Base-by-base conservation (phyloP, 371 early-diverging fungal genomes). In the Chytridiales sp. region DNA sequence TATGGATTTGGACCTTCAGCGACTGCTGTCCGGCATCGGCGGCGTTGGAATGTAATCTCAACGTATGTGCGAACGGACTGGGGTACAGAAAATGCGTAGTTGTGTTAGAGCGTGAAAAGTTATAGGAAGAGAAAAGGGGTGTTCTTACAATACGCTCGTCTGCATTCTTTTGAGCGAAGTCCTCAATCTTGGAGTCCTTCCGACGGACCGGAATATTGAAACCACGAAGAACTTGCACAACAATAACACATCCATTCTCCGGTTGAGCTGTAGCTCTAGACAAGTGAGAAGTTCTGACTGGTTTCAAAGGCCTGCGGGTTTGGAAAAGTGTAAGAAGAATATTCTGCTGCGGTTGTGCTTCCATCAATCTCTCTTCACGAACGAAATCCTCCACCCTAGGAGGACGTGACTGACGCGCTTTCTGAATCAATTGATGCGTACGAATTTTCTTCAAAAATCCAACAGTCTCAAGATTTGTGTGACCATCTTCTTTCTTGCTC, bases 401-500 rank as follows among this genome's bases (percentile, higher is more conserved):
- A 8, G 80, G 74, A 26, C 72, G 64, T 15, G 62, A 43, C 27
- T 63, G 61, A 15, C 62, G 39, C 1, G 73, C 65, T 40, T 66
- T 56, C 34, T 66, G 68, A 21, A 80, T 61, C 3, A 78, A 53
- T 35, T 76, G 76, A 47, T 74, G 65, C 32, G 59, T 72, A 36
- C 78, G 70, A n/a, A 78, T 61, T 11, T 75, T 72, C 32, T 75
- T 76, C 21, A 80, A 51, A 54, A 79, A 74, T 5, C 68, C 51
- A 2, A 56, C 26, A 26, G 52, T 55, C 19, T 53, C 44, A n/a
- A 57, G 11, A 24, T 34, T 27, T 17, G 36, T 26, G 17, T 21
- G n/a, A n/a, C n/a, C n/a, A n/a, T n/a, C n/a, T n/a, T n/a, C n/a
- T n/a, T n/a, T n/a, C n/a, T n/a, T n/a, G n/a, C n/a, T n/a, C n/a